Base-by-base conservation (phyloP, 1,139 yeast genomes). In the Lodderomyces margitis region DNA sequence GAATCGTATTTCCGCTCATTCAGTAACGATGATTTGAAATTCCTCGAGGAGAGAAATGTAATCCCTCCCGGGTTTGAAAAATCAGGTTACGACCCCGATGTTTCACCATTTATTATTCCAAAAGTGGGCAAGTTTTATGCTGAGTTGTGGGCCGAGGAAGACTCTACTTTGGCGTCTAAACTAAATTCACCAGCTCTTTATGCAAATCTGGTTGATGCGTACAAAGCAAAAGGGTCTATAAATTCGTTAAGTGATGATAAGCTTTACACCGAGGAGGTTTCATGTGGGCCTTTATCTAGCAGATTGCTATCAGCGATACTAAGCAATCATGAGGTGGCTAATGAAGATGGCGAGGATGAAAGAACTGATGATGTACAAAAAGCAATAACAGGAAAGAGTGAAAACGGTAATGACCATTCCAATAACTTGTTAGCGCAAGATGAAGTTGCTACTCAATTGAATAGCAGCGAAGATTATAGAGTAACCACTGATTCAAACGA, bases 261-360 rank as follows among this genome's bases (percentile, higher is more conserved):
- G 2, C 62, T 91, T 42, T 94, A 85, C 47, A 72, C 83, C 0
- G 94, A 85, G 46, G 81, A 78, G 17, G 70, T 91, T 1, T 84
- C 95, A 0, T 86, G 96, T 59, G 99, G 99, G 0, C 98, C 99
- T 0, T 70, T 92, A 34, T 86, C 95, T 0, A 82, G 92, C 23
- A 75, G 99, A 46, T 69, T 94, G 38, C 62, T 94, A 40, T 80
- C 96, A 4, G 98, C 98, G 0, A 72, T 92, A 19, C 59, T 86
- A 45, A 76, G 78, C 48, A 78, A 77, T 30, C 78, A 78, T 33
- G 78, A 70, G 45, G 70, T 62, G 3, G 58, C 53, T 2, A 61
- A 53, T 9, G 67, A 58, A n/a, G 50, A 46, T 8, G 45, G 5
- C 40, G 34, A 12, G 24, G 24, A 32, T 20, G 23, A 24, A 12